A percentile compares a stretch with the other conserved stretches of the same genome.
Conservation (phyloP, 768 basidiomycete genomes). For the Cystobasidium ongulense region DNA sequence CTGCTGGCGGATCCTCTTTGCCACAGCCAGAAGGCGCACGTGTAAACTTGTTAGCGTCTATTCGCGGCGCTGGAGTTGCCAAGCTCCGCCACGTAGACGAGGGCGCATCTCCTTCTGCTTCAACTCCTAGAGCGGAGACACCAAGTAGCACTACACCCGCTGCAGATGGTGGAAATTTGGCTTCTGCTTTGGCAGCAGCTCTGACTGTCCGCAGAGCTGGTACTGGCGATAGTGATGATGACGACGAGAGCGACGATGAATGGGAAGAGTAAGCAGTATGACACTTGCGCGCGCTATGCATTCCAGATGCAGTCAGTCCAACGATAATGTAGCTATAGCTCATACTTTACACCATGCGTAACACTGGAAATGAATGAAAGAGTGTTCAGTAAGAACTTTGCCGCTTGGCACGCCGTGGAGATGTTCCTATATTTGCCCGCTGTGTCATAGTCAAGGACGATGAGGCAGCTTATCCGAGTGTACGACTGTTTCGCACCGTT, state of each 20-base stretch:
- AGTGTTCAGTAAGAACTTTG: no score
- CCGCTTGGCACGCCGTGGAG: no score
- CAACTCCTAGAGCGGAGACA: constrained; percentile 36
- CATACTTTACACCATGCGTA: not conserved
- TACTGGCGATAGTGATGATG: constrained; percentile 70
- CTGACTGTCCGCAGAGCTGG: constrained; percentile 74
- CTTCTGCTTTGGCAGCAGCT: constrained; percentile 73
- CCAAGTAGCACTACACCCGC: constrained; percentile 13
- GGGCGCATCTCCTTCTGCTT: constrained; percentile 35
- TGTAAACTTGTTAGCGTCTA: constrained; percentile 35
- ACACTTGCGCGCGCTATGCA: not conserved
- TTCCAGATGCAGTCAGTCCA: not conserved
- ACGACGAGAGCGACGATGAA: constrained; percentile 63
- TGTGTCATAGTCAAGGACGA: no score
- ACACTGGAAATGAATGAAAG: no score
- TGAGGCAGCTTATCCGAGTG: no score
- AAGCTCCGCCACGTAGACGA: constrained; percentile 27
- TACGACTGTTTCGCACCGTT: no score
- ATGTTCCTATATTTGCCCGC: no score
- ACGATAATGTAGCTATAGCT: not conserved
- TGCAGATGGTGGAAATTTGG: constrained; percentile 55
- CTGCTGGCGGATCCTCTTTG: constrained; percentile 29
- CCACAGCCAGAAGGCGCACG: constrained; percentile 25
- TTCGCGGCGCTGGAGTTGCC: constrained; percentile 34
- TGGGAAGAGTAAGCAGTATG: constrained; percentile 12